Base-by-base conservation (phyloP, 345 rosid species). In the Adansonia digitata region DNA sequence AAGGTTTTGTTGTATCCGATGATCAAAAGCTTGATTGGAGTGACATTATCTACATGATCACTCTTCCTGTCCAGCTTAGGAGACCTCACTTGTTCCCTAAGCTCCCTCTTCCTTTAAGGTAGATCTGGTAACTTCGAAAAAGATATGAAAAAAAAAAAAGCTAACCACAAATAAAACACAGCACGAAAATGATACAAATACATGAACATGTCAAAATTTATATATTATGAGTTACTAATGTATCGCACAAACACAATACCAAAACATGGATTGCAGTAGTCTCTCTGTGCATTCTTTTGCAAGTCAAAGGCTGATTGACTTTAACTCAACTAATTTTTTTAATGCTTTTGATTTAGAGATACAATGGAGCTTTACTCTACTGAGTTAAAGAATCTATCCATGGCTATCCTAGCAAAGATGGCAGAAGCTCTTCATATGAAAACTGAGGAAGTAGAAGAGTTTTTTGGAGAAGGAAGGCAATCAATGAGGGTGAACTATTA, bases 21-120 rank as follows among this genome's bases (percentile, higher is more conserved):
- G 85, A 85, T 31, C 85, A 85, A 71, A 85, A 81, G 71, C 88
- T 83, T 13, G 88, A 83, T 8, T 85, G 86, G 86, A 70, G 61
- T 55, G 88, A 83, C 42, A 48, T 83, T 18, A 77, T 81, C 52
- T 79, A n/a, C 73, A 62, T 83, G 56, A 64, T 78, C 13, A 75
- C 86, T 15, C 55, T 69, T 43, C 86, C 88, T 5, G 20, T 59
- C 34, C 71, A 2, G n/a, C 59, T 51, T 0, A 82, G 85, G 37
- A 78, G 77, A 29, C 75, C 85, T 37, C 76, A 80, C 75, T 72
- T 84, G 22, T 83, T 86, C 73, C 71, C 79, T 52, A 78, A 62
- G 1, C 79, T 81, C 67, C 85, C 84, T 73, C 75, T 67, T 77
- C 63, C 82, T 53, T 75, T 83, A 43, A 83, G 88, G 88, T 57